These are phyloP conservation scores for Plasmodium adleri DNA, from an alignment of 169 alveolate genomes.

Conservation along the genomic window DNA sequence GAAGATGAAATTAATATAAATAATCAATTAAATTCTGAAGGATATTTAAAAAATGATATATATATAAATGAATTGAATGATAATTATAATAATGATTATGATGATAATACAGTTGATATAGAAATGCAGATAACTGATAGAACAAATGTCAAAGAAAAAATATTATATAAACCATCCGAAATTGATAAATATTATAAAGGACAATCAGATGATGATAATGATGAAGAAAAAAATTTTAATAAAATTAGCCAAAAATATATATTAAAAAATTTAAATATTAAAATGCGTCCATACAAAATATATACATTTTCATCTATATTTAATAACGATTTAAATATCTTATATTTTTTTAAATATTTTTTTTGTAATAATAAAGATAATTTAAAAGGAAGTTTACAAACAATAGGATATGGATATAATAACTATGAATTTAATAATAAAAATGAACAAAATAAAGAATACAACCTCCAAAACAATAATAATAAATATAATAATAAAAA, in stretches of 20 bases:
- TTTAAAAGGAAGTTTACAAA: too few relatives aligned
- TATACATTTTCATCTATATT: conserved; percentile 61
- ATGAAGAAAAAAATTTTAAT: background rate
- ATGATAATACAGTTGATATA: background rate
- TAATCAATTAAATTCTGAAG: background rate
- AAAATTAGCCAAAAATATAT: conserved; percentile 27
- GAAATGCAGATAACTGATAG: background rate
- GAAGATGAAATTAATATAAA: background rate
- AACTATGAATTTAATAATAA: background rate
- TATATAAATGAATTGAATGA: conserved; percentile 2
- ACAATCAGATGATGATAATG: background rate
- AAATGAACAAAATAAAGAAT: background rate
- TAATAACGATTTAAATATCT: conserved; percentile 64
- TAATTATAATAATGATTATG: background rate
- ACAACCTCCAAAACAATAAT: background rate
- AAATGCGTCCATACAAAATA: conserved; percentile 38
- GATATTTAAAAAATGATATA: background rate
- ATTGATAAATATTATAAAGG: background rate
- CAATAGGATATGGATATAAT: background rate
- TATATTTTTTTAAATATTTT: conserved; percentile 62
- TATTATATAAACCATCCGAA: background rate
- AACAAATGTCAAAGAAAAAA: background rate
- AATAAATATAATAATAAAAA: background rate
- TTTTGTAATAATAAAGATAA: conserved; percentile 14
- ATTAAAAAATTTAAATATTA: conserved; percentile 47